Base-by-base conservation (phyloP, 2,329 filamentous ascomycete genomes). In the Penicillium sp. region DNA sequence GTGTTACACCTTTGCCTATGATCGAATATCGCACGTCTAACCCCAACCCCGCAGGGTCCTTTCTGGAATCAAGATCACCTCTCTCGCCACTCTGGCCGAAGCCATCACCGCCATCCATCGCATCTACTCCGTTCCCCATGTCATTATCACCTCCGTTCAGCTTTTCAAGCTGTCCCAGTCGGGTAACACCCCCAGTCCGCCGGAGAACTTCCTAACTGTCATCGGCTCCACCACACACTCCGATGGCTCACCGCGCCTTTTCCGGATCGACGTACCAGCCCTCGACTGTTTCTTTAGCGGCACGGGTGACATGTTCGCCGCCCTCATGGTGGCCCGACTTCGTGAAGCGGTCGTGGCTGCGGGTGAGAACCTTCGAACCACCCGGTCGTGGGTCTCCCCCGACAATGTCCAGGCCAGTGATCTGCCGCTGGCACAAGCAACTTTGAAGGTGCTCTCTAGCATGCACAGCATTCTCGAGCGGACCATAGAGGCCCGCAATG, bases 281-380 rank as follows among this genome's bases (percentile, higher is more conserved):
- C 84, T 96, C 49, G 87, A 95, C 64, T 87, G 89, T 70, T 95
- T 93, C 76, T 98, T 97, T 71, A 89, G 86, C 59, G 93, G 93
- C 32, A 97, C 94, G 0, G 93, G 93, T 38, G 93, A 98, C 73
- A 96, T 98, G 91, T 97, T 98, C 64, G 91, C 89, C 24, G 91
- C 91, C 6, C 77, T 98, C 37, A 89, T 89, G 64, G 82, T 95
- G 1, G 87, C 87, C 32, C 83, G 91, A 24, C 82, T 98, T 62
- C 84, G 91, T 47, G 88, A 97, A 73, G 89, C 88, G 22, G 85
- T 88, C 1, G 69, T 74, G 42, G 70, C 69, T 3, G 72, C 73
- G 0, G 63, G 61, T 5, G 58, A 65, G 2, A 59, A 64, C 2
- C 70, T 95, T 3, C 68, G 74, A 13, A 65, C 72, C 6, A 78